phyloP scores from a whole-genome alignment of 2,329 filamentous ascomycete species.

The Colletotrichum orbiculare region DNA sequence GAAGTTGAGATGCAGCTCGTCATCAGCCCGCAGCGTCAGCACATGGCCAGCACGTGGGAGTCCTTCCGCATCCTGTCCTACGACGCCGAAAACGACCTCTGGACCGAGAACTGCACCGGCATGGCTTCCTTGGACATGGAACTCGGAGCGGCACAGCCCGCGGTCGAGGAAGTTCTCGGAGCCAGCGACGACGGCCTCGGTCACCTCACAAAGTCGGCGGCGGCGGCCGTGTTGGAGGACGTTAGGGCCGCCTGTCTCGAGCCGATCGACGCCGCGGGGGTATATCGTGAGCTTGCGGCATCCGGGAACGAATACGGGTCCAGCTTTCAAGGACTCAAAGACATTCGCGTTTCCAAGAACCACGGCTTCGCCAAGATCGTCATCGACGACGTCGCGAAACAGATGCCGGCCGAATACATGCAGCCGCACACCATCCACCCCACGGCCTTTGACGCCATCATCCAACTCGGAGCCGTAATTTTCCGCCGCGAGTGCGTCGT shows the following conservation, averaged over 20 bases:
- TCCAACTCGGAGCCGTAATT: neutral
- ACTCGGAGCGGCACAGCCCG: neutral
- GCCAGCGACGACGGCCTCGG: neutral
- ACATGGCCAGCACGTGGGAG: conserved; percentile 39
- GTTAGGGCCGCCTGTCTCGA: too few species aligned
- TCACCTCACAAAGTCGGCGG: too few species aligned
- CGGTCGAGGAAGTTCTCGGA: neutral
- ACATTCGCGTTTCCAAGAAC: neutral
- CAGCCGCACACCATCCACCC: conserved; percentile 10
- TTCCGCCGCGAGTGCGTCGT: too few species aligned
- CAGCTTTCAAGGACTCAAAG: neutral
- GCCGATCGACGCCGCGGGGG: too few species aligned
- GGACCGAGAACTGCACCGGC: conserved; percentile 39
- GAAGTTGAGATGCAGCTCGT: conserved; percentile 30
- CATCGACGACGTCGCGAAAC: neutral
- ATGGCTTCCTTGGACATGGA: conserved; percentile 10
- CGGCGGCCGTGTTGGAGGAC: too few species aligned
- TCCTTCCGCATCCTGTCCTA: conserved; percentile 46
- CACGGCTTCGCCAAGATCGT: neutral
- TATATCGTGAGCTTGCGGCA: neutral
- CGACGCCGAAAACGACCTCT: conserved; percentile 34
- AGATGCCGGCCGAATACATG: neutral
- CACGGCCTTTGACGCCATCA: conserved; percentile 1
- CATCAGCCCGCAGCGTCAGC: conserved; percentile 23
- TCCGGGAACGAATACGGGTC: conserved; percentile 4